These are phyloP conservation scores for Sideroxylon spinosum DNA, from an alignment of 179 eudicot genomes.

Conservation along the genomic window DNA sequence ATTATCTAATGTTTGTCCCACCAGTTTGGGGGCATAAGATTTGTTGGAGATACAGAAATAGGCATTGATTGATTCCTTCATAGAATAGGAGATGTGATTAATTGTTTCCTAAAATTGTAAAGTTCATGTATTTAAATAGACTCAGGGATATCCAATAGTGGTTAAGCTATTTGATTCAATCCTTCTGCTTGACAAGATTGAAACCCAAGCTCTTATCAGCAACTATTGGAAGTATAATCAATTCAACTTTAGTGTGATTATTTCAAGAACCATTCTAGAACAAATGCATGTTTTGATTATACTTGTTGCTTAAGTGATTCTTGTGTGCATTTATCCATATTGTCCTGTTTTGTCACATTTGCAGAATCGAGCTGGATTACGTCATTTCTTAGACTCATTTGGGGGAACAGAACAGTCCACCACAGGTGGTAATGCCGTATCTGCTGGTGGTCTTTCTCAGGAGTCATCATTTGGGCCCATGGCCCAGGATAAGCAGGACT, in stretches of 20 bases:
- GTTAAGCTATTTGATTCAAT: too few species aligned
- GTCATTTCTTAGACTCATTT: conserved; percentile 93
- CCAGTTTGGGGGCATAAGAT: background rate
- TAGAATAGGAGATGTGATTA: too few species aligned
- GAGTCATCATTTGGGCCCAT: conserved; percentile 43
- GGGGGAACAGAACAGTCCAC: conserved; percentile 68
- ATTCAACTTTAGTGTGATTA: background rate
- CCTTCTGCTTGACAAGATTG: too few species aligned
- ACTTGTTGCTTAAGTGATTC: background rate
- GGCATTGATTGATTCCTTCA: too few species aligned
- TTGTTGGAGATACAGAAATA: background rate
- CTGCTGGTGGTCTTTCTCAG: conserved; percentile 39
- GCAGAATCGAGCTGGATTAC: conserved; percentile 96
- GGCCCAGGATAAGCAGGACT: conserved; percentile 55
- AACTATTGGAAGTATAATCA: background rate
- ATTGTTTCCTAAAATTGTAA: too few species aligned
- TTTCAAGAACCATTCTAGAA: background rate
- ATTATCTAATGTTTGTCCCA: background rate
- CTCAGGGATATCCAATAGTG: too few species aligned
- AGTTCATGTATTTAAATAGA: too few species aligned
- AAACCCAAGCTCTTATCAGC: background rate
- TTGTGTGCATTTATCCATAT: background rate
- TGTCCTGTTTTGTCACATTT: conserved; percentile 17
- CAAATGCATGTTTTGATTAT: background rate
- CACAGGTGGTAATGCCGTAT: conserved; percentile 31